Percentiles rank a stretch among this genome's conserved stretches.
These are phyloP conservation scores for Immersiporthe knoxdaviesiana DNA, from an alignment of 2,329 filamentous ascomycete species.

Conservation along the genomic window DNA sequence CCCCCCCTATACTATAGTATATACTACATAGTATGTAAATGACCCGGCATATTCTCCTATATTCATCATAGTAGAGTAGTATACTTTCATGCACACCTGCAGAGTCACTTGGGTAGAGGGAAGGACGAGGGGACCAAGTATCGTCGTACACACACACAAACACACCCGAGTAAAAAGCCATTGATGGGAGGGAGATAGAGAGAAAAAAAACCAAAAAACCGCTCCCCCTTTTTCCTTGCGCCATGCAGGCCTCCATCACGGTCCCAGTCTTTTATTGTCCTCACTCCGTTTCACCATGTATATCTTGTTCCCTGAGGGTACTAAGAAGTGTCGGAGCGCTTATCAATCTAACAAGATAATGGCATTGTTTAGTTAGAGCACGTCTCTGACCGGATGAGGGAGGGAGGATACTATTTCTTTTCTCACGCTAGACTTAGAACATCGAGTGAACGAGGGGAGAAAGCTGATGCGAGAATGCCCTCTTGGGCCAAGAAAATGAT, in stretches of 20 bases:
- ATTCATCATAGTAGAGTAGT: background rate
- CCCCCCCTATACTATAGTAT: slow-evolving; percentile 2
- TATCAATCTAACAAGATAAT: background rate
- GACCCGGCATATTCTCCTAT: background rate
- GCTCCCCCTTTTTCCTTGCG: background rate
- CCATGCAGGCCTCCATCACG: background rate
- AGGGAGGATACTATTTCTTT: no score
- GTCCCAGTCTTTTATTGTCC: background rate
- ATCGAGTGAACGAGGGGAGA: background rate
- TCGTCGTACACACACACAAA: background rate
- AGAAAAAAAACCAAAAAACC: no score
- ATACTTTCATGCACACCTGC: background rate
- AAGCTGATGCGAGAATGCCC: background rate
- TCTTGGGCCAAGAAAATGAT: background rate
- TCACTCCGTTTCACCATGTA: background rate
- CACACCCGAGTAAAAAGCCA: no score
- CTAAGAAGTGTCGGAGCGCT: background rate
- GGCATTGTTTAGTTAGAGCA: background rate
- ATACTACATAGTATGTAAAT: no score
- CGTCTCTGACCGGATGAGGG: no score
- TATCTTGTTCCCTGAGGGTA: background rate
- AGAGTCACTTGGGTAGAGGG: background rate
- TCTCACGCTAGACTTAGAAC: background rate
- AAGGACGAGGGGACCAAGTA: background rate
- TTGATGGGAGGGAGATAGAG: no score